A percentile compares a stretch with the other conserved stretches of the same genome.
These are phyloP conservation scores for Monascus purpureus DNA, from an alignment of 495 filamentous ascomycete genomes.

Conservation along the genomic window DNA sequence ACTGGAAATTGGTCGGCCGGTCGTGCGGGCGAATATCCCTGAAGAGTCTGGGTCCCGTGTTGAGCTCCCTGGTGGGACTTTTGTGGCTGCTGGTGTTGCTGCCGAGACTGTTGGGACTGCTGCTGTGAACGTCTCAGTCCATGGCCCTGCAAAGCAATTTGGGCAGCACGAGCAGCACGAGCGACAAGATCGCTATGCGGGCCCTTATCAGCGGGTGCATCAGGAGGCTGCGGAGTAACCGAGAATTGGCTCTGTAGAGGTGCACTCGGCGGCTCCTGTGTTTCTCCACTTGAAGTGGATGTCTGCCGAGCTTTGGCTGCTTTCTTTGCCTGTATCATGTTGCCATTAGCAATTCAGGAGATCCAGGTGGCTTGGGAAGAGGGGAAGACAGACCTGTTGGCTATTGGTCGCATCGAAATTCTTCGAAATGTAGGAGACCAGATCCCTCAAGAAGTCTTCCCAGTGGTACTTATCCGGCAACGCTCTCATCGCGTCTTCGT, in stretches of 20 bases:
- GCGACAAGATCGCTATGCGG: constrained; percentile 39
- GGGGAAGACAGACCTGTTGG: constrained; percentile 34
- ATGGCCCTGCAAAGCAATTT: constrained; percentile 39
- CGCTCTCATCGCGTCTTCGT: constrained; percentile 43
- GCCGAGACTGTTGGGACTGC: constrained; percentile 21
- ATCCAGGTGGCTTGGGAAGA: too few relatives aligned
- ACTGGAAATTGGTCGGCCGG: neutral
- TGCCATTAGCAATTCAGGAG: constrained; percentile 11
- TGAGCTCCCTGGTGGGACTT: constrained; percentile 10
- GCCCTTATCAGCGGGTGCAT: constrained; percentile 29
- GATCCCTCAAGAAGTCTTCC: constrained; percentile 59
- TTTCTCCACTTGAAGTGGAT: constrained; percentile 27
- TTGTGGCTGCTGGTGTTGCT: constrained; percentile 16
- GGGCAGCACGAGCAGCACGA: constrained; percentile 38
- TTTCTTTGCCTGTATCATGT: constrained; percentile 25
- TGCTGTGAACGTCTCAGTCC: constrained; percentile 30
- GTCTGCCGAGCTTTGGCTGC: constrained; percentile 27
- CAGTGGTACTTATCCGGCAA: constrained; percentile 69
- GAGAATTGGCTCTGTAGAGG: constrained; percentile 34
- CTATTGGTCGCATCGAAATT: constrained; percentile 53
- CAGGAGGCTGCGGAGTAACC: constrained; percentile 23
- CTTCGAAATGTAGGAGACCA: constrained; percentile 62
- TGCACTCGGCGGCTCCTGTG: constrained; percentile 22
- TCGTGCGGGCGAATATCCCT: constrained; percentile 16
- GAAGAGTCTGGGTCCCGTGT: constrained; percentile 8